Percentiles rank a stretch among this genome's conserved stretches.
phyloP scores from a whole-genome alignment of 1,284 basidiomycete species.

The Erythrobasidium hasegawianum region DNA sequence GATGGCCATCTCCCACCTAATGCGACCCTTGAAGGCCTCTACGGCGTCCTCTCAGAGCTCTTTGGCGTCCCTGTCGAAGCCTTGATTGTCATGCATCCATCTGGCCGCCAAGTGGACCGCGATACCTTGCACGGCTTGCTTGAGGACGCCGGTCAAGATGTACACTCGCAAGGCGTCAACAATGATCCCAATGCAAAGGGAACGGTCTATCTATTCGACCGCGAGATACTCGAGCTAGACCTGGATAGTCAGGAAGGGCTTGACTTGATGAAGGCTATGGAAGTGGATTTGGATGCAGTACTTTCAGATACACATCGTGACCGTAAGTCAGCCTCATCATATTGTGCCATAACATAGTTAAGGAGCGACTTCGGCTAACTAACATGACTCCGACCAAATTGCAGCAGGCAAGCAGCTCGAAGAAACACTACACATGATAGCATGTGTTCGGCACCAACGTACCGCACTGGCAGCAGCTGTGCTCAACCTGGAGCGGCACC shows the following conservation, averaged over 20 bases:
- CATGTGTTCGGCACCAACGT: conserved; percentile 39
- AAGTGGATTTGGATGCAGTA: conserved; percentile 8
- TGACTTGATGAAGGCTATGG: conserved; percentile 5
- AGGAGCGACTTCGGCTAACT: background rate
- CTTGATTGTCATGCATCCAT: conserved; percentile 35
- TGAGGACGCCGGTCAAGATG: conserved; percentile 6
- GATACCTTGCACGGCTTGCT: conserved; percentile 13
- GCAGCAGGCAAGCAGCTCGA: background rate
- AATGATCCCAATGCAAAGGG: background rate
- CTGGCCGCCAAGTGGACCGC: conserved; percentile 28
- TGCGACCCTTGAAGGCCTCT: conserved; percentile 26
- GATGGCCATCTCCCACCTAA: conserved; percentile 14
- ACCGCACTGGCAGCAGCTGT: conserved; percentile 35
- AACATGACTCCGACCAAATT: background rate
- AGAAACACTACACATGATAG: conserved; percentile 38
- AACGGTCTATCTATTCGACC: conserved; percentile 30
- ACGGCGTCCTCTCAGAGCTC: conserved; percentile 19
- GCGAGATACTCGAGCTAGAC: conserved; percentile 12
- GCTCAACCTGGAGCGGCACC: conserved; percentile 41
- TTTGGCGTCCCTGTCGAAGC: conserved; percentile 14
- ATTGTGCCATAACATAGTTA: background rate
- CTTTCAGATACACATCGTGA: conserved; percentile 12
- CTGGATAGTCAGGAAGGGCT: conserved; percentile 27
- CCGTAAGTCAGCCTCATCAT: conserved; percentile 5
- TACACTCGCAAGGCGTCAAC: background rate